Base-by-base conservation (phyloP, 1,284 basidiomycete genomes). In the Rhodotorula sp. region DNA sequence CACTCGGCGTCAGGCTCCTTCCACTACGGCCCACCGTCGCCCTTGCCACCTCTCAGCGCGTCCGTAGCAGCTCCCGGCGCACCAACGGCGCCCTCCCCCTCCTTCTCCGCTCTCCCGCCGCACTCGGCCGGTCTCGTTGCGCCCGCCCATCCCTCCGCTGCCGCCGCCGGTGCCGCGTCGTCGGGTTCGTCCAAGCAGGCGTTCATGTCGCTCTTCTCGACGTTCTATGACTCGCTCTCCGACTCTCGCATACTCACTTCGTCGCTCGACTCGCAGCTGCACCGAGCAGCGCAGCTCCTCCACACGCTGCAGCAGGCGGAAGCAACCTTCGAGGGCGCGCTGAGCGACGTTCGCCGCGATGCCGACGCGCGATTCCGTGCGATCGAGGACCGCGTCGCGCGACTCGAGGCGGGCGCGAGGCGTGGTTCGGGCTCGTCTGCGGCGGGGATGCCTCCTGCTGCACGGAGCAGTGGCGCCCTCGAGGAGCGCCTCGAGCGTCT, bases 131-230 rank as follows among this genome's bases (percentile, higher is more conserved):
- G 49, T 2, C n/a, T 25, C 25, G 61, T 49, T 13, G 45, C 44
- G 14, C 25, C 50, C 23, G 10, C 23, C 52, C 80, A 19, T 79
- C 81, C 25, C 89, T 89, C 2, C 89, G 87, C 76, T 91, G 91
- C 0, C 91, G 92, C 82, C 85, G 92, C 25, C 89, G 88, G 0
- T 88, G 90, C 7, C 84, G 93, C 80, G 13, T n/a, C 58, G 5
- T 21, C 34, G 34, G 34, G 34, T 34, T 34, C 64, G 5, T 61
- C 65, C 2, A 78, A 77, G 60, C 65, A 67, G 13, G 73, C 77
- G 27, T 78, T 78, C 71, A 62, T 78, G 23, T 60, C 67, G 23
- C 69, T 77, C 45, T 77, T 78, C 53, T 74, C 74, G 14, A 75
- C 72, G 27, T 78, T 77, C 49, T 78, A 75, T 66, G 77, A 78